Evolutionary conservation across 2,329 filamentous ascomycete genomes (phyloP).

Genomic region (Talaromyces funiculosus): DNA sequence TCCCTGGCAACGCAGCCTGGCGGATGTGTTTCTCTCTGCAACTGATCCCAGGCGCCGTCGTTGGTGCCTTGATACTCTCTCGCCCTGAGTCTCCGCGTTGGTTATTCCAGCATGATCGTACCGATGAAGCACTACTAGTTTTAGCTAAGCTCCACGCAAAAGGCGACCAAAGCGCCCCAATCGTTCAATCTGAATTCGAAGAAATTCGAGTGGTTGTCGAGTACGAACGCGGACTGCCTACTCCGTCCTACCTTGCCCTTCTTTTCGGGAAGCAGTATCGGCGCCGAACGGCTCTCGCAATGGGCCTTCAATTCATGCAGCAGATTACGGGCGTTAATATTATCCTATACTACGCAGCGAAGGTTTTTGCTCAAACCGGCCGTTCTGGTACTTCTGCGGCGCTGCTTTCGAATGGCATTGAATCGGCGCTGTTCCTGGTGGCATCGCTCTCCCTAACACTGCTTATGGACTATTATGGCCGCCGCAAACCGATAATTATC

Average conservation of each 20-base stretch:
- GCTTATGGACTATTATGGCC: background rate
- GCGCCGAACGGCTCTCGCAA: background rate
- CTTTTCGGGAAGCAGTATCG: background rate
- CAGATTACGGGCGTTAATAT: background rate
- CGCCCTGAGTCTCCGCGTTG: background rate
- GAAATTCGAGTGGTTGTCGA: background rate
- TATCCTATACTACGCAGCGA: constrained; percentile 2
- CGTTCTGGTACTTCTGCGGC: background rate
- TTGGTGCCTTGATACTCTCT: background rate
- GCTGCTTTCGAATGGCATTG: background rate
- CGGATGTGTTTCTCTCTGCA: background rate
- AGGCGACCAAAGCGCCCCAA: background rate
- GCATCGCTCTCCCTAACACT: background rate
- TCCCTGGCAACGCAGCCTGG: background rate
- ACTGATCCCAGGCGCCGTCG: background rate
- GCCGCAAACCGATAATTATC: background rate
- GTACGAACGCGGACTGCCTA: background rate
- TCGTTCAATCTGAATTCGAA: background rate
- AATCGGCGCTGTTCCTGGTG: background rate
- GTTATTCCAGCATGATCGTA: background rate
- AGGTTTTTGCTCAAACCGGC: background rate
- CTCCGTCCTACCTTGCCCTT: background rate
- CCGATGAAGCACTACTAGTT: background rate
- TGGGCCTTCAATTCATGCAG: constrained; percentile 5
- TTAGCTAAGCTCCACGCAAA: background rate